These are phyloP conservation scores for Carex kokanica DNA, from an alignment of 176 grass and related monocot genomes.

Conservation along the genomic window DNA sequence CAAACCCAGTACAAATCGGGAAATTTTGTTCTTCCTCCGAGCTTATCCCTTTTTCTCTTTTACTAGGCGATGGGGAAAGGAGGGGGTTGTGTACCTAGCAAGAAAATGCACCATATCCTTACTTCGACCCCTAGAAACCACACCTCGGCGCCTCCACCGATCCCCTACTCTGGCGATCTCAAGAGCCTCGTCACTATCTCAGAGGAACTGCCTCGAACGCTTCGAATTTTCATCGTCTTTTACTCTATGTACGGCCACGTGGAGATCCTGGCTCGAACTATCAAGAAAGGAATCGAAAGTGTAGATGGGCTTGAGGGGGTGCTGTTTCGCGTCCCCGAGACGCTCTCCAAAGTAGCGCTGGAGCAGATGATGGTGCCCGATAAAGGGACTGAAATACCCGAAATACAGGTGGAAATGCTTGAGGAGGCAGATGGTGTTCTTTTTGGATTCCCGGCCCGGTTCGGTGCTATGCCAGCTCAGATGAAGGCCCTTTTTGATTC, in stretches of 20 bases:
- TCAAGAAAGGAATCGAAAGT: constrained; percentile 36
- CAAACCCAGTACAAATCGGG: neutral
- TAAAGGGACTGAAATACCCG: constrained; percentile 22
- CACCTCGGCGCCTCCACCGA: constrained; percentile 11
- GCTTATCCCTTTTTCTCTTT: neutral
- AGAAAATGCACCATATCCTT: constrained; percentile 7
- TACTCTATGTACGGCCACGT: constrained; percentile 54
- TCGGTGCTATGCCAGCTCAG: constrained; percentile 47
- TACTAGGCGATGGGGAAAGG: constrained; percentile 42
- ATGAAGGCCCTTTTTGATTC: constrained; percentile 58
- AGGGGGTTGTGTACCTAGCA: constrained; percentile 51
- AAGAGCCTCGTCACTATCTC: neutral
- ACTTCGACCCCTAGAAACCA: constrained; percentile 9
- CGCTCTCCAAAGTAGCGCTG: constrained; percentile 31
- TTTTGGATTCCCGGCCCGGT: constrained; percentile 46
- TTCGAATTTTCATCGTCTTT: constrained; percentile 42
- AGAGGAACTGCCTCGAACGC: neutral
- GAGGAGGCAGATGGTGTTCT: constrained; percentile 34
- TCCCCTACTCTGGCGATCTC: constrained; percentile 20
- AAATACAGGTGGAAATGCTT: constrained; percentile 26
- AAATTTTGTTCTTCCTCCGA: neutral
- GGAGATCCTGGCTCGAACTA: constrained; percentile 29
- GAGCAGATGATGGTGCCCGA: constrained; percentile 32
- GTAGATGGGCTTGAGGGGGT: constrained; percentile 28
- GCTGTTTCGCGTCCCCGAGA: constrained; percentile 47